Conservation (phyloP, 495 filamentous ascomycete genomes). For the Evernia prunastri region DNA sequence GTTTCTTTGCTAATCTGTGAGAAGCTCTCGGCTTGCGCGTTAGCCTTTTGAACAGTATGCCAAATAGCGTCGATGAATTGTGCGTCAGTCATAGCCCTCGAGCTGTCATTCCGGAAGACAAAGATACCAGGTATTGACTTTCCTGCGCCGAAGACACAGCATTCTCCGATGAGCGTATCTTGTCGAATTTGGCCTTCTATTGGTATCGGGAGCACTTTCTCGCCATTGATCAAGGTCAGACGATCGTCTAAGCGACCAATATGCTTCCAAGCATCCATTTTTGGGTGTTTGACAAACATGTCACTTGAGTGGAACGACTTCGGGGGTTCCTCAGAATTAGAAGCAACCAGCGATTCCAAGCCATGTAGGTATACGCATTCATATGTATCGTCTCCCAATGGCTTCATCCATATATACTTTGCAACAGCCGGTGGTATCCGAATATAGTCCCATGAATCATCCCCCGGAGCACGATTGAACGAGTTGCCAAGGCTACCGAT, state of each 20-base stretch:
- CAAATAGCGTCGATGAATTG: conserved; percentile 43
- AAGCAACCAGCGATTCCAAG: conserved; percentile 41
- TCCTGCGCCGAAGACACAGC: conserved; percentile 51
- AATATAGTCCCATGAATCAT: conserved; percentile 51
- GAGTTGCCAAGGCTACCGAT: conserved; percentile 42
- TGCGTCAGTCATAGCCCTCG: conserved; percentile 32
- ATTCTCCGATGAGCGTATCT: conserved; percentile 47
- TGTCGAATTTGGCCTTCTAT: conserved; percentile 54
- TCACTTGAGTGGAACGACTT: conserved; percentile 53
- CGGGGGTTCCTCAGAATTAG: conserved; percentile 48
- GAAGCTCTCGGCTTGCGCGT: conserved; percentile 45
- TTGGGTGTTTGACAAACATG: conserved; percentile 56
- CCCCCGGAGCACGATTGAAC: conserved; percentile 39
- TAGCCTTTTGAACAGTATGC: conserved; percentile 44
- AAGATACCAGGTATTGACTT: conserved; percentile 47
- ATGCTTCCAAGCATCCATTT: conserved; percentile 59
- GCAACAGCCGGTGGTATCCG: conserved; percentile 41
- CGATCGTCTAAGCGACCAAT: conserved; percentile 55
- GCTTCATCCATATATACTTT: conserved; percentile 46
- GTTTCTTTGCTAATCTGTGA: conserved; percentile 51
- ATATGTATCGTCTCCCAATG: conserved; percentile 39
- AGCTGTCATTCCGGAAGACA: conserved; percentile 40
- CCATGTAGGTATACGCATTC: conserved; percentile 50
- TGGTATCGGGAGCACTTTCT: conserved; percentile 60
- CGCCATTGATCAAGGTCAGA: conserved; percentile 58